Evolutionary conservation across 805 yeast species (phyloP), one percentile per base, ranked within the genome.

Genomic region (Helenozyma baotianmanensis): DNA sequence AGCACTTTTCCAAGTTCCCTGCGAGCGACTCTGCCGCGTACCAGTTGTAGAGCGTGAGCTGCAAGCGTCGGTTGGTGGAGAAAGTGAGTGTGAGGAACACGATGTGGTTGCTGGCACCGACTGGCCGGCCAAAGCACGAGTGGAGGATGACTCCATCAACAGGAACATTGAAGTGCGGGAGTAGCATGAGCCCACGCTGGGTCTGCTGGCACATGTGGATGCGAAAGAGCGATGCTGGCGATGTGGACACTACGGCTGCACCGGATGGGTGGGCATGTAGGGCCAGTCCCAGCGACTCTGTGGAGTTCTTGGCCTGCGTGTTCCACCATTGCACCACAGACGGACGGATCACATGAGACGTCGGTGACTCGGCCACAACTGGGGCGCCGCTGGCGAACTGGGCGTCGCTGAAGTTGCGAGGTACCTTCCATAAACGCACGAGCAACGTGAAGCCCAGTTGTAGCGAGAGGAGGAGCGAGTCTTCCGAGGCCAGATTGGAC

Each of bases 271-370:
- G 74, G 0, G 70, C 47, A 1, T 47, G 24, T 13, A 70, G 40
- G 3, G 52, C 45, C 19, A 38, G 42, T 3, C 69, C 68, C 2
- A 64, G 40, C 6, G 45, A 42, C 21, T 39, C 47, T 17, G 35
- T 28, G 23, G 27, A 21, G 23, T 6, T 36, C 19, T 17, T 33
- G 40, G 25, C 48, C 48, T 21, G 50, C 40, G 35, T 40, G 14
- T 55, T 61, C 77, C 76, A 72, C 76, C 75, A 70, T 40, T 72
- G 76, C 0, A 71, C 72, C 8, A 67, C 64, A 39, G 62, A 67
- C 1, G 76, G 76, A 24, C 56, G 58, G 39, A 47, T 56, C 4
- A 61, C 47, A 19, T 49, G 50, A 13, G 43, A 47, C 2, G 48
- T 40, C 19, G 29, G 30, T 30, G 27, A 19, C 3, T 39, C 39